Base-by-base conservation (phyloP, 768 basidiomycete species). In the Tephrocybe sp. region DNA sequence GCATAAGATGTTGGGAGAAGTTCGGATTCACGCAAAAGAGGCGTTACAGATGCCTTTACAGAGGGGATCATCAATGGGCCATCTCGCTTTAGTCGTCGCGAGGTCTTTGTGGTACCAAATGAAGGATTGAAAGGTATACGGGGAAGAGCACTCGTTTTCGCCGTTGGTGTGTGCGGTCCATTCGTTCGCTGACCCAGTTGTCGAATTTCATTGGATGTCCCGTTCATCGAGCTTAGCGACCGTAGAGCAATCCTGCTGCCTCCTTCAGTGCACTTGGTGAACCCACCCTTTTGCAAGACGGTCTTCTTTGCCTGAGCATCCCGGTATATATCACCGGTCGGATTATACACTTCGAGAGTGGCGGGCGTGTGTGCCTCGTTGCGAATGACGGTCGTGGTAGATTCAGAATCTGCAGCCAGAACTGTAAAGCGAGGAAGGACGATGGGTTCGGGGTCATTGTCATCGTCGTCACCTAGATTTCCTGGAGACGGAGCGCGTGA, bases 341-440 rank as follows among this genome's bases (percentile, higher is more conserved):
- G 72, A 54, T 80, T 76, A 56, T 79, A 85, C 4, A 90, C 79
- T 55, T 88, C 86, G 6, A 91, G 69, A 16, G 68, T 75, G 18
- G 70, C 65, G 18, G 64, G 59, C 9, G 61, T 56, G 18, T 66
- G 67, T 2, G 77, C 67, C 50, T 83, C 83, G 59, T 87, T 87
- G 34, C 77, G 76, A 50, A 89, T 70, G n/a, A 76, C 67, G 28
- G 76, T 80, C 1, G 79, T 70, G 9, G 78, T 76, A 11, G 73
- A 71, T 63, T 91, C 86, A 7, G 71, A 67, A 58, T 91, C 84
- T 2, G 85, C 79, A 9, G 84, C 79, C 13, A 88, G 74, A 13
- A 90, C 78, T 15, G 78, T 82, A 58, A 92, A 88, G 12, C 77
- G 75, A 3, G 89, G 89, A 21, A 91, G 61, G 32, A 78, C 67